Conservation (phyloP, 768 basidiomycete genomes). For the Phlebiopsis flavidoalba region DNA sequence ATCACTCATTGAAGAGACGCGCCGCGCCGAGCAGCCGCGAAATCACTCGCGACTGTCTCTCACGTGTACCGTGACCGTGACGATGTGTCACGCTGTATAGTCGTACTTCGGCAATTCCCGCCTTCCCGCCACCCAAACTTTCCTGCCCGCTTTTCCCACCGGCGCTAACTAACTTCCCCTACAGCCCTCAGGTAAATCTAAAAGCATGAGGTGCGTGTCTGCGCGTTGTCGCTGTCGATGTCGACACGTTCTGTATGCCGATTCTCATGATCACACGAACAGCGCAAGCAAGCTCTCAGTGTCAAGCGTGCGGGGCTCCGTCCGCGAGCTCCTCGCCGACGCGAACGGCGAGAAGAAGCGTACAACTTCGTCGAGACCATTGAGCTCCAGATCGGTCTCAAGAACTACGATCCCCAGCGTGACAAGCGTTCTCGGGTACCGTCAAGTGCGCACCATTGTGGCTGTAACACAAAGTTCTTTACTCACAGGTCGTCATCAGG, state of each 20-base stretch:
- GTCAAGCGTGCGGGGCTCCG: slow-evolving; percentile 98
- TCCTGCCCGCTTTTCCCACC: neutral
- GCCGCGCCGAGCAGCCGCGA: neutral
- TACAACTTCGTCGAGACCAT: slow-evolving; percentile 95
- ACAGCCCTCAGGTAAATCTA: slow-evolving; percentile 9
- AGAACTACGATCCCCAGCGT: slow-evolving; percentile 99
- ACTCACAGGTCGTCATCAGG: slow-evolving; percentile 35
- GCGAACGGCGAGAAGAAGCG: slow-evolving; percentile 86
- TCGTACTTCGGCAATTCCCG: slow-evolving; percentile 7
- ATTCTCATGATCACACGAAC: neutral
- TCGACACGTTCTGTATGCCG: neutral
- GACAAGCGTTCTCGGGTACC: slow-evolving; percentile 99
- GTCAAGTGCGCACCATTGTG: slow-evolving; percentile 65
- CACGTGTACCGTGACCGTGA: neutral
- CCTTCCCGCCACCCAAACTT: slow-evolving; percentile 3
- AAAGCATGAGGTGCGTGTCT: slow-evolving; percentile 24
- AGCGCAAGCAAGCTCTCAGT: slow-evolving; percentile 84
- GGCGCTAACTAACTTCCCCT: slow-evolving; percentile 9
- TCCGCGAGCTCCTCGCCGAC: slow-evolving; percentile 84
- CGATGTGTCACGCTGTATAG: slow-evolving; percentile 9
- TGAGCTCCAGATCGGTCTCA: slow-evolving; percentile 94
- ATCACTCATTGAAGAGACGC: too few species aligned
- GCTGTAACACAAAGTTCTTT: neutral
- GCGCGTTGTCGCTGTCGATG: neutral
- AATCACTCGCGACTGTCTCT: neutral